Evolutionary conservation across 169 alveolate species (phyloP), one percentile per base, ranked within the genome.

Genomic region (Plasmodium fragile): DNA sequence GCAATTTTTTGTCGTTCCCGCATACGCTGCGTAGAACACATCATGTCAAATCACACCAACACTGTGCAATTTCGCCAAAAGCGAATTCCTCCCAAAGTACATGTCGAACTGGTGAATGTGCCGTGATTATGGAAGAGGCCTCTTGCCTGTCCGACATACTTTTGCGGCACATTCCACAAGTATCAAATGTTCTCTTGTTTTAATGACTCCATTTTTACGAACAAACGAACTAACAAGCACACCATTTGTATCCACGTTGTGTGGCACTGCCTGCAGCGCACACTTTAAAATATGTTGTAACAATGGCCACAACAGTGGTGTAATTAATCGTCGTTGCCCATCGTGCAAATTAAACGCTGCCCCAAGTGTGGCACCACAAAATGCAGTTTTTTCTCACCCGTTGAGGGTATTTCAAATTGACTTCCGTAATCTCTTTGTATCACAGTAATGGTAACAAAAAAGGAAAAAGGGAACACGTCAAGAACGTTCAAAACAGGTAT

Each of bases 381-480:
- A 72, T 45, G n/a, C 18, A 73, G 8, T 4, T 43, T 25, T 41
- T 52, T 30, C 70, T 70, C 70, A 39, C 65, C 30, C 30, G 39
- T n/a, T 85, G 59, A 25, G 81, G 18, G 69, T 77, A 34, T 34
- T 18, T 85, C 30, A 85, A 36, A 7, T 49, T 73, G 78, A 85
- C 45, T 73, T 85, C 93, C 77, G 22, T 71, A 28, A 85, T 32
- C 32, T 85, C 85, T 10, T 75, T 83, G 32, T 75, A 73, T 8
- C 53, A 85, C 81, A 65, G 85, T 72, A 34, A 73, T 5, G 28
- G 30, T 25, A 34, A 41, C 78, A 36, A 43, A 71, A 45, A 43
- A 71, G 18, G 28, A 73, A 73, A 73, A 84, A 73, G 25, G 32
- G 11, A 8, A 77, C 41, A 75, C 78, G 59, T 83, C 93, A 85